A percentile compares a stretch with the other conserved stretches of the same genome.
phyloP scores from a whole-genome alignment of 441 rosid genomes.

The Populus hybrid region DNA sequence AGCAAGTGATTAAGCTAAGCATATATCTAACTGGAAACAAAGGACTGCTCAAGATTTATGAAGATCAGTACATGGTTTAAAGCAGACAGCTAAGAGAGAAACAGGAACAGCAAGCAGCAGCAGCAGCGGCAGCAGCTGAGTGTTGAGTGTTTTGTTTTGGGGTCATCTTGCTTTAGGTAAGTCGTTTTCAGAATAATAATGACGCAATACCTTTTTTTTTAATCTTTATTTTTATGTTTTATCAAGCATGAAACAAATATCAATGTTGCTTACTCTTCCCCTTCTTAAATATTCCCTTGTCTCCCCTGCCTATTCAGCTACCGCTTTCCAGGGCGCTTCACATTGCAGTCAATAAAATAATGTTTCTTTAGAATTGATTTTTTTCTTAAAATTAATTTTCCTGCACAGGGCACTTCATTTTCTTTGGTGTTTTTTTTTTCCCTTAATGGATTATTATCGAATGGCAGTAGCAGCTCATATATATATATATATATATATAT shows the following conservation, averaged over 20 bases:
- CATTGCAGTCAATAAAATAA: no score
- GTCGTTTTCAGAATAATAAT: constrained; percentile 49
- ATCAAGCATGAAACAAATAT: neutral
- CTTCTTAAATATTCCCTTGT: constrained; percentile 21
- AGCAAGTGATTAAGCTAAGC: neutral
- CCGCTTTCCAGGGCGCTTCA: constrained; percentile 21
- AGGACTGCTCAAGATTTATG: neutral
- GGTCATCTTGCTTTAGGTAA: constrained; percentile 21
- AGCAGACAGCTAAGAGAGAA: constrained; percentile 22
- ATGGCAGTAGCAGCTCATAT: neutral
- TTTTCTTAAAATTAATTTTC: constrained; percentile 17
- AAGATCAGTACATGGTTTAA: neutral
- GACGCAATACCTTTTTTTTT: constrained; percentile 17
- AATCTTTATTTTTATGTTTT: neutral
- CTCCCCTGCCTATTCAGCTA: constrained; percentile 33
- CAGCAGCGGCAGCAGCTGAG: neutral
- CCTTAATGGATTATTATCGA: neutral
- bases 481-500: no score
- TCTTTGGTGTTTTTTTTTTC: no score
- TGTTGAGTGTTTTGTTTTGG: constrained; percentile 5
- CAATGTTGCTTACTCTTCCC: neutral
- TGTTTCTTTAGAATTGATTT: constrained; percentile 8
- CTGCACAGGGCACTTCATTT: neutral
- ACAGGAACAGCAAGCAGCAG: neutral
- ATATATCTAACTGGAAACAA: neutral